phyloP scores from a whole-genome alignment of 176 grass and related monocot genomes.

The Eleusine indica region DNA sequence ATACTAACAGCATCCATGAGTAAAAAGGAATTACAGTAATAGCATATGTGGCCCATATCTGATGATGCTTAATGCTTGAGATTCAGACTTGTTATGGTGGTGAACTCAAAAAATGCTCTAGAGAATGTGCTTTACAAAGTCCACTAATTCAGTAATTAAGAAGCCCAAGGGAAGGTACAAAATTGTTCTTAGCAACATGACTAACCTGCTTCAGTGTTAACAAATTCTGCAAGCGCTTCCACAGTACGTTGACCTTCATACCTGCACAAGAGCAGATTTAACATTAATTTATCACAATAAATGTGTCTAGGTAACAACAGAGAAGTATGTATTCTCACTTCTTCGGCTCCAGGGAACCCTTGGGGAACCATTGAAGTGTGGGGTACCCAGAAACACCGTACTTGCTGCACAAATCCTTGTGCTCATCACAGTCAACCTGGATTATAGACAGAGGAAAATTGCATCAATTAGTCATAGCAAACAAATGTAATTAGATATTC shows the following conservation, averaged over 20 bases:
- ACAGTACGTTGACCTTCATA: conserved; percentile 81
- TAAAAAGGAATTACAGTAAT: conserved; percentile 2
- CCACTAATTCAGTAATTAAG: neutral
- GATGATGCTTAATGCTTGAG: neutral
- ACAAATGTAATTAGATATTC: neutral
- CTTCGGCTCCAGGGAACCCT: conserved; percentile 94
- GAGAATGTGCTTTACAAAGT: neutral
- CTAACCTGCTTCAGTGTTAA: conserved; percentile 93
- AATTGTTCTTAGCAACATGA: conserved; percentile 10
- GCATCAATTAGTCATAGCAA: conserved; percentile 3
- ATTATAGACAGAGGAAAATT: conserved; percentile 38
- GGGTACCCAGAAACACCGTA: conserved; percentile 96
- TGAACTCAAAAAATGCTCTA: neutral
- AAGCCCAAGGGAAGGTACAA: neutral
- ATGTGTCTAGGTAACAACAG: neutral
- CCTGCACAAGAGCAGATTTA: conserved; percentile 44
- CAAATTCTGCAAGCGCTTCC: conserved; percentile 83
- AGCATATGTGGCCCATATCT: neutral
- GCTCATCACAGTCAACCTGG: conserved; percentile 95
- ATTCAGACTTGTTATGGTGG: neutral
- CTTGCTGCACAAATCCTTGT: conserved; percentile 95
- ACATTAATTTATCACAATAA: neutral
- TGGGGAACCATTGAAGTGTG: conserved; percentile 96
- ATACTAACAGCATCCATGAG: neutral
- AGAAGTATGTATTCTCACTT: conserved; percentile 57